These are phyloP conservation scores for Huntiella bhutanensis DNA, from an alignment of 2,329 filamentous ascomycete genomes.

Conservation along the genomic window DNA sequence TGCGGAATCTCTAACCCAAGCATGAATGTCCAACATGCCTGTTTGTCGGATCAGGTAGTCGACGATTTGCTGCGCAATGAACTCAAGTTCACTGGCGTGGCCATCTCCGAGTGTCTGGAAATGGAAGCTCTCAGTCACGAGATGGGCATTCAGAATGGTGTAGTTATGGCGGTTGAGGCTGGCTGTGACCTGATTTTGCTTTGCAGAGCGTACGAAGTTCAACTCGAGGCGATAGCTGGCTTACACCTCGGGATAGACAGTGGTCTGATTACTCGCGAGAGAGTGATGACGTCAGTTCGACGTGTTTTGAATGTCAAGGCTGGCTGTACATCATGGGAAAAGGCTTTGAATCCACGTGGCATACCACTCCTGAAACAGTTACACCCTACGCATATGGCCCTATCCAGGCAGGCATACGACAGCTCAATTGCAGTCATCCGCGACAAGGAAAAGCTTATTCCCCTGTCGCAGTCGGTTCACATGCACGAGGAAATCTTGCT, in stretches of 20 bases:
- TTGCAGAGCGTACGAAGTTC: conserved; percentile 71
- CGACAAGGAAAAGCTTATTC: conserved; percentile 70
- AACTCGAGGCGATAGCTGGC: conserved; percentile 80
- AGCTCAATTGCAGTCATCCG: conserved; percentile 82
- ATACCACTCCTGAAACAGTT: conserved; percentile 58
- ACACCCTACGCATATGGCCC: conserved; percentile 60
- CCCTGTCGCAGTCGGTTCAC: conserved; percentile 63
- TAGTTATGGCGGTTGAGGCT: conserved; percentile 92
- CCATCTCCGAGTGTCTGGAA: conserved; percentile 86
- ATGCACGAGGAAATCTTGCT: conserved; percentile 77
- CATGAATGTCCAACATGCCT: conserved; percentile 91
- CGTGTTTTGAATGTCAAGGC: conserved; percentile 67
- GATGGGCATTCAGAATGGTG: conserved; percentile 90
- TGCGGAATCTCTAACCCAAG: conserved; percentile 82
- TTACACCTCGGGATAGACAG: conserved; percentile 80
- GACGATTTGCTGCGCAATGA: conserved; percentile 78
- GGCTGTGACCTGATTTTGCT: conserved; percentile 84
- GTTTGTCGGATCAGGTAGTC: conserved; percentile 80
- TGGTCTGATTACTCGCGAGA: conserved; percentile 63
- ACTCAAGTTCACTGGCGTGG: conserved; percentile 75
- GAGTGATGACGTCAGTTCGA: conserved; percentile 62
- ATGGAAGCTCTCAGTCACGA: conserved; percentile 94
- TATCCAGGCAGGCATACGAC: conserved; percentile 78
- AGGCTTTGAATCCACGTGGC: conserved; percentile 73
- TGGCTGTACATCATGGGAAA: conserved; percentile 75